Base-by-base conservation (phyloP, 305 asterid species). In the Lippia alba region DNA sequence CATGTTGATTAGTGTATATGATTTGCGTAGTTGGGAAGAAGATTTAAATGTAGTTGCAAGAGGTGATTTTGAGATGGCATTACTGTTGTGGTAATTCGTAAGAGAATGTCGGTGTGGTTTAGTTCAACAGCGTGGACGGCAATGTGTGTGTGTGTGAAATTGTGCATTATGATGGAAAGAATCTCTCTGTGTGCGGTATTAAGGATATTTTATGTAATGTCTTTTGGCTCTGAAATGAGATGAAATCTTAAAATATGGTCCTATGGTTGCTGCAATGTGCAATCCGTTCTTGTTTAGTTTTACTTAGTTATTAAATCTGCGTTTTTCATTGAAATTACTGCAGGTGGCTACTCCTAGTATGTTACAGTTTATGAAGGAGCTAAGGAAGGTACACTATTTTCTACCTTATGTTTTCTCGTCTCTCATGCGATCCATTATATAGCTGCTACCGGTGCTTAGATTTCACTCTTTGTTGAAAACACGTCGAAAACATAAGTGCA, bases 331-430 rank as follows among this genome's bases (percentile, higher is more conserved):
- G 18, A 11, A 30, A 76, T 68, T 66, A 57, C 4, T 73, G 64
- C 86, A 91, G 97, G 96, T 0, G 67, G 88, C 71, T 54, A 90
- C 99, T 60, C 66, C 94, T 55, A 76, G 76, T 81, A 91, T 90
- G 94, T 64, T 91, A 69, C 80, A 85, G 73, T 94, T 94, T 78
- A 85, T 94, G 92, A 82, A 78, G 80, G 81, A 90, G 32, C 87
- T 91, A 18, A 78, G 87, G 60, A 94, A 91, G 96, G 97, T 93
- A 64, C 71, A 44, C 49, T 44, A 5, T 44, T 67, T 62, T 9
- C 17, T 16, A 15, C 40, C 49, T 54, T 56, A 41, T 44, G 46
- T 53, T 14, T 49, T 76, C 64, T 54, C 67, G 4, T 24, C 41
- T 54, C 61, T 36, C 61, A 9, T 4, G 20, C 15, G 33, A 34